Percentiles rank a stretch among this genome's conserved stretches.
Conservation (phyloP, 140 eudicot species). For the Flaveria floridana region DNA sequence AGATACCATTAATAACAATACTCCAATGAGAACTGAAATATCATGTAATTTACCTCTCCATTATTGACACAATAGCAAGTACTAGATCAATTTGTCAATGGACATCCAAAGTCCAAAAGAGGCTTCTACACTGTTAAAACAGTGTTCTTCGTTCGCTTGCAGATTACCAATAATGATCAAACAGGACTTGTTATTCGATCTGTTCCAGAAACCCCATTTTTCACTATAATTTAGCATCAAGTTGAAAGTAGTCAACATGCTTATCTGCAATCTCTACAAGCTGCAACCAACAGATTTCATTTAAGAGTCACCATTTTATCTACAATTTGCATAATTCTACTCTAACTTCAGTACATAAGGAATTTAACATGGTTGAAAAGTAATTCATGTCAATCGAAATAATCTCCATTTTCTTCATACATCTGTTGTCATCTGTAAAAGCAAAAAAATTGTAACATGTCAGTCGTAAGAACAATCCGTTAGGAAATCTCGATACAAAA, state of each 20-base stretch:
- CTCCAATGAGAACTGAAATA: neutral
- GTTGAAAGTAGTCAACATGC: constrained; percentile 71
- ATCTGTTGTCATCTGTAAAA: constrained; percentile 29
- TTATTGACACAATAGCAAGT: constrained; percentile 40
- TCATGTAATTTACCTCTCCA: constrained; percentile 60
- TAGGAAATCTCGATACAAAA: neutral
- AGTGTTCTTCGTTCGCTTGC: constrained; percentile 60
- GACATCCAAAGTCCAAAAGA: constrained; percentile 67
- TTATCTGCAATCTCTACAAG: constrained; percentile 85
- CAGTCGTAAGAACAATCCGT: constrained; percentile 23
- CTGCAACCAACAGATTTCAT: no score
- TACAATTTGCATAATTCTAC: no score
- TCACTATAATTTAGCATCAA: constrained; percentile 53
- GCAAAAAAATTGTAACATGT: constrained; percentile 26
- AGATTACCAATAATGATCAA: constrained; percentile 38
- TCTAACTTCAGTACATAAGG: constrained; percentile 20
- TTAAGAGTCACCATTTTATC: no score
- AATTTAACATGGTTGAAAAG: constrained; percentile 25
- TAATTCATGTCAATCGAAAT: constrained; percentile 16
- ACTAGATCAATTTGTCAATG: constrained; percentile 49
- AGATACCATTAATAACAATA: neutral
- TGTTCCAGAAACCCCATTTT: constrained; percentile 46
- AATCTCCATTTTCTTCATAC: constrained; percentile 28
- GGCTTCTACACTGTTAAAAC: constrained; percentile 62
- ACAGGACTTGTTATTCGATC: constrained; percentile 43